These are phyloP conservation scores for Macadamia tetraphylla DNA, from an alignment of 164 flowering plant genomes.

Conservation along the genomic window DNA sequence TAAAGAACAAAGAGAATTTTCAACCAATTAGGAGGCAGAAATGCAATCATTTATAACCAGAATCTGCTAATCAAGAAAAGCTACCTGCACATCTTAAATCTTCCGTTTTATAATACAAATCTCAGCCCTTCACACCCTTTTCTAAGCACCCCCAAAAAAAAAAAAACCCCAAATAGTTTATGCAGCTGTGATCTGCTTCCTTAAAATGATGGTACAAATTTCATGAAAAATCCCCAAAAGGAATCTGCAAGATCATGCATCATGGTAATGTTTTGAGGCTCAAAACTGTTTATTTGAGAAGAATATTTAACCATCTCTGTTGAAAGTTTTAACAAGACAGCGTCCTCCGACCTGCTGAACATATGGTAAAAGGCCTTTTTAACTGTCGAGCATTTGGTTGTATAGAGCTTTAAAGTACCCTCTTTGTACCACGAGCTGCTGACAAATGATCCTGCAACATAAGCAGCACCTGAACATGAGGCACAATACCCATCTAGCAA, in stretches of 20 bases:
- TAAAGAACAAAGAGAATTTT: too few relatives aligned
- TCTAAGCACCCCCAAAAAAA: not conserved
- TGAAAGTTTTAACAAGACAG: not conserved
- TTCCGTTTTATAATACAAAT: not conserved
- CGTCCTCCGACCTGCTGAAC: constrained; percentile 5
- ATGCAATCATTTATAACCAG: too few relatives aligned
- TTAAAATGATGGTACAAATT: not conserved
- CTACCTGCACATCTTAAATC: too few relatives aligned
- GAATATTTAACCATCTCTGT: constrained; percentile 5
- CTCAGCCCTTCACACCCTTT: not conserved
- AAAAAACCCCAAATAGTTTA: too few relatives aligned
- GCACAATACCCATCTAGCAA: not conserved
- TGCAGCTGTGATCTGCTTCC: not conserved
- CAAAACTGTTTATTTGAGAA: constrained; percentile 10
- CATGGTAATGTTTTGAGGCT: not conserved
- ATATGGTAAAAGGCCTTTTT: not conserved
- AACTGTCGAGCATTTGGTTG: not conserved
- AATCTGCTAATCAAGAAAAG: too few relatives aligned
- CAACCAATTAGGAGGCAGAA: too few relatives aligned
- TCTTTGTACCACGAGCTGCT: constrained; percentile 76
- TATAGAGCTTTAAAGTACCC: constrained; percentile 29
- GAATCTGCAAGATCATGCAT: constrained; percentile 1
- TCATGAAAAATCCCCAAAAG: not conserved
- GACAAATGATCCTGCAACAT: constrained; percentile 74
- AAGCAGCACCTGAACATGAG: not conserved